Conservation (phyloP, 1,284 basidiomycete genomes). For the Vanrija sp. region DNA sequence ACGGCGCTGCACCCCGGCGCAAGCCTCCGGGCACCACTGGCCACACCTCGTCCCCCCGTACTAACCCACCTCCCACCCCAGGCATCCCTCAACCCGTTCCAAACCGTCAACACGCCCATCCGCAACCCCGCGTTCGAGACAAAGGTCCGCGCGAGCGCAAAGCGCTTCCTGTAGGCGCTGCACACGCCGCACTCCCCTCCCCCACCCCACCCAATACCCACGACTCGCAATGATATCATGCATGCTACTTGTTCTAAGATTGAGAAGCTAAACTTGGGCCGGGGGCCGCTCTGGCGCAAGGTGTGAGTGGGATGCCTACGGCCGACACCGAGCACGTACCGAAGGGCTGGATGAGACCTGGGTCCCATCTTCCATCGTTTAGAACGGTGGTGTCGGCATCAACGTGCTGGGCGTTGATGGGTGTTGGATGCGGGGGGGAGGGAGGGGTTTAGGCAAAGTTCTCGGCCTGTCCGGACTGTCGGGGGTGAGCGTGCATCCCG, state of each 20-base stretch:
- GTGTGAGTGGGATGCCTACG: too few relatives aligned
- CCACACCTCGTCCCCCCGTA: too few relatives aligned
- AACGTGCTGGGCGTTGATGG: too few relatives aligned
- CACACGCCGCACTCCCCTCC: too few relatives aligned
- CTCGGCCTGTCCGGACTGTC: conserved; percentile 50
- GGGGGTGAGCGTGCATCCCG: not conserved
- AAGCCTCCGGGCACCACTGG: too few relatives aligned
- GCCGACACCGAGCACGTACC: too few relatives aligned
- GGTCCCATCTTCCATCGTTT: not conserved
- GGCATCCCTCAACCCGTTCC: conserved; percentile 87
- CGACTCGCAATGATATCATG: conserved; percentile 16
- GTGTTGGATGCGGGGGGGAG: too few relatives aligned
- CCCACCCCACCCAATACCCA: not conserved
- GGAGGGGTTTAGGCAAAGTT: conserved; percentile 40
- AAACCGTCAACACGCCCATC: conserved; percentile 78
- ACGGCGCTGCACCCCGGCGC: too few relatives aligned
- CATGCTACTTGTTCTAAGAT: conserved; percentile 18
- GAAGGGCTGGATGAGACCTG: not conserved
- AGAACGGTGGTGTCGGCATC: too few relatives aligned
- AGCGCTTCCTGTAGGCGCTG: conserved; percentile 70
- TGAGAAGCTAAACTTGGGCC: not conserved
- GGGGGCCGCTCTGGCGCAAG: too few relatives aligned
- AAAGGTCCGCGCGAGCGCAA: conserved; percentile 77
- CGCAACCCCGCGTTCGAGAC: conserved; percentile 74
- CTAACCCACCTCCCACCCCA: conserved; percentile 43